phyloP scores from a whole-genome alignment of 176 grass and related monocot genomes.

The Eragrostis nindensis region DNA sequence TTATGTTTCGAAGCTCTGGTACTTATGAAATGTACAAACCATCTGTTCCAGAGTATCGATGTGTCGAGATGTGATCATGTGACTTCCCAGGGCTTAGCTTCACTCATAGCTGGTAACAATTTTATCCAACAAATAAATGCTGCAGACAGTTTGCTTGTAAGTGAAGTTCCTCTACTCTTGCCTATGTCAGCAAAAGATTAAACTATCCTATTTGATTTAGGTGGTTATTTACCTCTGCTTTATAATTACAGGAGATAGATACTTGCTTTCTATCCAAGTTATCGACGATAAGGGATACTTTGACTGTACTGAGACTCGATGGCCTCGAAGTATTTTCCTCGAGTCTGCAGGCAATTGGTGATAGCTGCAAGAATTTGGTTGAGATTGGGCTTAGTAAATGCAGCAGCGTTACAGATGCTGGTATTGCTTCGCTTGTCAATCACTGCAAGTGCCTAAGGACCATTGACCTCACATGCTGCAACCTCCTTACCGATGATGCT shows the following conservation, averaged over 20 bases:
- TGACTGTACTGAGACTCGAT: constrained; percentile 73
- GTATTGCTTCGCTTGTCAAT: constrained; percentile 51
- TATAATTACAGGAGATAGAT: constrained; percentile 53
- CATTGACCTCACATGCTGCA: constrained; percentile 70
- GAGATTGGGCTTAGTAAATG: constrained; percentile 89
- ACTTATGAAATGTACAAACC: not conserved
- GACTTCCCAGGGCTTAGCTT: constrained; percentile 59
- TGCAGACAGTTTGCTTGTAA: constrained; percentile 56
- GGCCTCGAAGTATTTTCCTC: constrained; percentile 56
- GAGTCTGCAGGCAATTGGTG: constrained; percentile 49
- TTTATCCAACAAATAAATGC: constrained; percentile 56
- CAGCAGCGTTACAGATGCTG: constrained; percentile 59
- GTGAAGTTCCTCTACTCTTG: not conserved
- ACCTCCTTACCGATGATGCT: constrained; percentile 53
- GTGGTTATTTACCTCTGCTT: constrained; percentile 21
- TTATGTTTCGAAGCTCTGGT: not conserved
- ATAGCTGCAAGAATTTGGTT: constrained; percentile 61
- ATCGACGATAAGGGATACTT: constrained; percentile 36
- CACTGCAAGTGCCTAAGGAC: constrained; percentile 51
- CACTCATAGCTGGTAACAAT: constrained; percentile 56
- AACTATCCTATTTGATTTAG: not conserved
- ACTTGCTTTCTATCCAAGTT: constrained; percentile 58
- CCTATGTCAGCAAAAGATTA: not conserved
- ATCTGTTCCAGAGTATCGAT: constrained; percentile 64
- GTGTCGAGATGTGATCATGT: constrained; percentile 74